A percentile compares a stretch with the other conserved stretches of the same genome.
Conservation (phyloP, 2,329 filamentous ascomycete species). For the Aspergillus texensis region DNA sequence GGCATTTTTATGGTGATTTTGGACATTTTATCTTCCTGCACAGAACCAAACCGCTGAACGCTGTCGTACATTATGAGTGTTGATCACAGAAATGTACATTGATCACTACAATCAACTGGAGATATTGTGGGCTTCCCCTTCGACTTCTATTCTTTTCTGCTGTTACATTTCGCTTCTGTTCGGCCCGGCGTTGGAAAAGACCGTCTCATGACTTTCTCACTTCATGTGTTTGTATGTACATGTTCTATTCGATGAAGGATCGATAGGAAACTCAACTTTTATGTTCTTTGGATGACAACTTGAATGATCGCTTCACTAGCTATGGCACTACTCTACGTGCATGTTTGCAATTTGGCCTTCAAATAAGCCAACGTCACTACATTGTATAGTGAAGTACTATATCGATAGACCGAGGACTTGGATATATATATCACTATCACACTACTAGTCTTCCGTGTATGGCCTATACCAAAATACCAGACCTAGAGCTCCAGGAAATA, state of each 20-base stretch:
- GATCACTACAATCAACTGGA: background rate
- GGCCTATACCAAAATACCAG: too few relatives aligned
- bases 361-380: background rate
- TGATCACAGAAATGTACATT: background rate
- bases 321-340: background rate
- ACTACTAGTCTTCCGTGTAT: background rate
- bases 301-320: background rate
- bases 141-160: background rate
- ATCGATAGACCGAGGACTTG: background rate
- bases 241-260: background rate
- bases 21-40: background rate
- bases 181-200: background rate
- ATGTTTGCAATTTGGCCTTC: background rate
- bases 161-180: slow-evolving; percentile 1
- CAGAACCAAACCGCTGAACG: background rate
- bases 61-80: background rate
- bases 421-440: background rate
- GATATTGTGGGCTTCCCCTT: background rate
- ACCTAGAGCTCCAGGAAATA: background rate
- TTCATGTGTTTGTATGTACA: background rate
- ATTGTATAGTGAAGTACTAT: background rate
- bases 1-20: background rate
- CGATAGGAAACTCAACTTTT: background rate
- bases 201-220: background rate
- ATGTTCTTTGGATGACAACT: background rate